Evolutionary conservation across 2,329 filamentous ascomycete genomes (phyloP), one percentile per base, ranked within the genome.

Genomic region (Aureobasidium musti): DNA sequence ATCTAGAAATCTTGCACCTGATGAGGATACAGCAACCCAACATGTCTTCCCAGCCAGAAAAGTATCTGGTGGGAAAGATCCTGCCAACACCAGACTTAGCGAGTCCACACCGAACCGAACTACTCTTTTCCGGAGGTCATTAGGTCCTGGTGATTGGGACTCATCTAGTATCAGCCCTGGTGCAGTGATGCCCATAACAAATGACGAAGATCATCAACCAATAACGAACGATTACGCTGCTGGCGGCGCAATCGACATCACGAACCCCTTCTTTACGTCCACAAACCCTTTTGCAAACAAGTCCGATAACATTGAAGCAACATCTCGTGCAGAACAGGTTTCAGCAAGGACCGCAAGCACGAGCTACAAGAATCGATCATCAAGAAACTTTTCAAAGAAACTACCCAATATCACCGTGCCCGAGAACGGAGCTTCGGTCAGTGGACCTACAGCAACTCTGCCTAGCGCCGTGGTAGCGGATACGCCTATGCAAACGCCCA

Each of bases 361-460:
- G 19, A 26, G 35, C 45, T 52, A 28, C 19, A 17, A 43, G 41
- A 61, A 52, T n/a, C 47, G 41, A 21, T 13, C 30, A 2, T 65
- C 50, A 11, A 65, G 37, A 10, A 63, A 63, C 28, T 63, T 35
- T 63, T 63, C 60, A 11, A 63, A 63, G 6, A 65, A 56, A 13
- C 14, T 65, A 10, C 17, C 50, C 19, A 53, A n/a, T 6, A 52
- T 63, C n/a, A 23, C 17, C 17, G 8, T 53, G 2, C 47, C 60
- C 7, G 47, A 53, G 13, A 30, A 53, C 33, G 47, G 19, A 21
- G 10, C 17, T n/a, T 3, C 6, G 8, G 19, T 53, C 30, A 21
- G 30, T 19, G 26, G 5, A 19, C 19, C n/a, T 30, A 35, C 50
- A 8, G 2, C 50, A 13, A 30, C n/a, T 37, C 35, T 50, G 5